Evolutionary conservation across 1,284 basidiomycete genomes (phyloP).

Genomic region (Apiotrichum sp.): DNA sequence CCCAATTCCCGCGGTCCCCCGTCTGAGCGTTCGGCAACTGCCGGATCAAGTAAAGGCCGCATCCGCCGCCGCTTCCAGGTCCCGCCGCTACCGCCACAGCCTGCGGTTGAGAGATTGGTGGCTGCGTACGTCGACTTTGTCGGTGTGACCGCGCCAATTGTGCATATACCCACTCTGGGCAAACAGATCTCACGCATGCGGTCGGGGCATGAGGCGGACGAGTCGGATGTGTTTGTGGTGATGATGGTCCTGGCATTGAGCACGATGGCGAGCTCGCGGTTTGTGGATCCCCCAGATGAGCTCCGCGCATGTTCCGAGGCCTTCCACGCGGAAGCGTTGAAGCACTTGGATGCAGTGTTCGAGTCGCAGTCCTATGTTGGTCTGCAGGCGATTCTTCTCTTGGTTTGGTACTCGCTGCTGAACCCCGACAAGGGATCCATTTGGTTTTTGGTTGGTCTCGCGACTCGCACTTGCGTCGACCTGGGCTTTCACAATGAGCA

Average conservation of each 20-base stretch:
- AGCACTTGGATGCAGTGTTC: constrained; percentile 47
- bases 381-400: constrained; percentile 46
- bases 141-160: constrained; percentile 47
- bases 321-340: constrained; percentile 48
- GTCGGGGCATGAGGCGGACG: constrained; percentile 38
- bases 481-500: constrained; percentile 48
- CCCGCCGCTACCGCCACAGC: constrained; percentile 46
- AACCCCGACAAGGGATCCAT: constrained; percentile 49
- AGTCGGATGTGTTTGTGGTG: constrained; percentile 47
- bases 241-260: constrained; percentile 48
- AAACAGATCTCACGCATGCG: constrained; percentile 43
- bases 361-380: constrained; percentile 46
- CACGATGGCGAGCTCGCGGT: constrained; percentile 48
- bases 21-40: constrained; percentile 7
- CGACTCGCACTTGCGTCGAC: constrained; percentile 46
- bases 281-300: constrained; percentile 47
- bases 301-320: constrained; percentile 48
- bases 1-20: constrained; percentile 6
- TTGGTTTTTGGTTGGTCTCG: constrained; percentile 48
- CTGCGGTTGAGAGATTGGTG: constrained; percentile 47
- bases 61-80: constrained; percentile 29
- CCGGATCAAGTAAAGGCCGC: constrained; percentile 21
- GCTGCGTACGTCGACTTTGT: constrained; percentile 49
- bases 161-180: constrained; percentile 47
- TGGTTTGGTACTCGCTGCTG: constrained; percentile 47